phyloP scores from a whole-genome alignment of 495 filamentous ascomycete genomes.

The Neurospora sp. region DNA sequence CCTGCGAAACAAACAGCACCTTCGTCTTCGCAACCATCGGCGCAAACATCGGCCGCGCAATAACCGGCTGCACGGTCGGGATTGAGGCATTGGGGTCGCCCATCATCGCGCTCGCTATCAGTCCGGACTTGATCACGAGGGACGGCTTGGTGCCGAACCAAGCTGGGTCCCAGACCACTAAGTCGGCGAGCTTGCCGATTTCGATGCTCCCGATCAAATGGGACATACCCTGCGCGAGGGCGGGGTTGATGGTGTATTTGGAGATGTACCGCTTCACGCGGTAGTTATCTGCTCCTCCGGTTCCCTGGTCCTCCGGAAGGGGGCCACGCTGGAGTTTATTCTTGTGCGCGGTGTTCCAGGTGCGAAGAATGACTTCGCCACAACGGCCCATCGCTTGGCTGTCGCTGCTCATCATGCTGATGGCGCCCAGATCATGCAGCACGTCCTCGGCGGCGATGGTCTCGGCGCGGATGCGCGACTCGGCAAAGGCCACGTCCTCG shows the following conservation, averaged over 20 bases:
- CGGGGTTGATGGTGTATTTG: constrained; percentile 98
- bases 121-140: constrained; percentile 78
- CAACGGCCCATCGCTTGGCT: constrained; percentile 97
- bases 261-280: constrained; percentile 87
- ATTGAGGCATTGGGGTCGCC: constrained; percentile 93
- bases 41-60: constrained; percentile 83
- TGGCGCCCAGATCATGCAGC: constrained; percentile 89
- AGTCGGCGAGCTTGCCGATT: constrained; percentile 82
- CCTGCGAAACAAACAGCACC: constrained; percentile 76
- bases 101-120: constrained; percentile 83
- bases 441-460: constrained; percentile 98
- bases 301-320: constrained; percentile 68
- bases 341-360: constrained; percentile 98
- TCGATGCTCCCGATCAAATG: constrained; percentile 85
- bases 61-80: constrained; percentile 78
- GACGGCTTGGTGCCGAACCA: constrained; percentile 84
- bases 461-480: constrained; percentile 88
- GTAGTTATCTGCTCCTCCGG: constrained; percentile 80
- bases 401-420: constrained; percentile 97
- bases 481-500: constrained; percentile 93
- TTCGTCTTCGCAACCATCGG: constrained; percentile 59
- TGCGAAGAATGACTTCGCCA: constrained; percentile 93
- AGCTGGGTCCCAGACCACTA: constrained; percentile 80
- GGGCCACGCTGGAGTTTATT: constrained; percentile 82
- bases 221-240: constrained; percentile 84